Conservation (phyloP, 345 rosid species). For the Dovyalis caffra region DNA sequence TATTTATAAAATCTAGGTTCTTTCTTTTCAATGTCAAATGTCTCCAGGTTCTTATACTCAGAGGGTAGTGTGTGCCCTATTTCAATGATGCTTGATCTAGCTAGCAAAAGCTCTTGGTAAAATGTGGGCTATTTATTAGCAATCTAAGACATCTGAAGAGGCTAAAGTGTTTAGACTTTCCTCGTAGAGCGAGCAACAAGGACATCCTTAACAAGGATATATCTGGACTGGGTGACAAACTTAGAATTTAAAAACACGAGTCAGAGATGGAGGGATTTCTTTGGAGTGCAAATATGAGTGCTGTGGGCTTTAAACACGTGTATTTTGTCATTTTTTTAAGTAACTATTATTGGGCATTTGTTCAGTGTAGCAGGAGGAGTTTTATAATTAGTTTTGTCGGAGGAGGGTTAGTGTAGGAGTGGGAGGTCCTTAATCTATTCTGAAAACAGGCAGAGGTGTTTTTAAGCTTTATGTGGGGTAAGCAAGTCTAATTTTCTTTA, state of each 20-base stretch:
- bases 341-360: background rate
- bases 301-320: background rate
- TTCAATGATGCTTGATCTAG: background rate
- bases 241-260: background rate
- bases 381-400: background rate
- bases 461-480: background rate
- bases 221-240: background rate
- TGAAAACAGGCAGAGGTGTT: background rate
- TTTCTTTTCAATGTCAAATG: background rate
- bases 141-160: background rate
- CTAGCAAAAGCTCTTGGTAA: background rate
- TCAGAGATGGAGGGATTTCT: background rate
- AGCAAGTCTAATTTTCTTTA: background rate
- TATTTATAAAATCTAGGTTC: background rate
- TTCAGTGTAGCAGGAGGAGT: background rate
- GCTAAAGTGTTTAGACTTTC: background rate
- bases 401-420: background rate
- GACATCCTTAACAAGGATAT: background rate
- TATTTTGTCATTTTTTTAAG: background rate
- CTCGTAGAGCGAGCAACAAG: background rate
- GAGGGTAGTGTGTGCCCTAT: background rate
- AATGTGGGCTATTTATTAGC: background rate
- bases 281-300: background rate
- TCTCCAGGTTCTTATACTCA: background rate
- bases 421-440: background rate